Base-by-base conservation (phyloP, 2,329 filamentous ascomycete species). In the Didymosphaeria variabile region DNA sequence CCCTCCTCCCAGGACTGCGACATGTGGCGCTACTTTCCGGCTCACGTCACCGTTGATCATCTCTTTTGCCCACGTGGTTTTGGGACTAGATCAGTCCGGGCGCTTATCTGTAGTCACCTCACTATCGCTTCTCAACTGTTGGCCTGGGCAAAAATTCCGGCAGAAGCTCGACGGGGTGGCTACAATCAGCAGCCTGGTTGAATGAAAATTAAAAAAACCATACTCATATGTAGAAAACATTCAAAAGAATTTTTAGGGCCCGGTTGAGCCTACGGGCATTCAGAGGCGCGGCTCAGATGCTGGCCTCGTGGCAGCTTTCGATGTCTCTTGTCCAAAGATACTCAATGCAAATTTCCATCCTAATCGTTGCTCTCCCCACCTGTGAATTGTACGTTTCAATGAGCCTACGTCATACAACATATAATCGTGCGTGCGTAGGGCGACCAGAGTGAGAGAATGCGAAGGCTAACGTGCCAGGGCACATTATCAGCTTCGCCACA, bases 1-100 rank as follows among this genome's bases (percentile, higher is more conserved):
- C 67, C 67, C 67, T 69, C 69, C 61, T 46, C 61, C 59, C 49
- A 44, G 63, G 63, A 64, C 60, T 64, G 60, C 63, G 65, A 59
- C 17, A 29, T 23, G 13, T 63, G 68, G 69, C 66, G 66, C 69
- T 69, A 70, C 67, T 59, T 12, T 58, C 62, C 53, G 66, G 70
- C 71, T 71, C 71, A 62, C 38, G 17, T 71, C 52, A 74, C 57
- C 46, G 71, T 74, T 76, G 71, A 73, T 76, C 73, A 73, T 64
- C 68, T 46, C 66, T 70, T 61, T 61, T 62, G 26, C 45, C 59
- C 55, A 55, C 60, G 32, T 45, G 57, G 46, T 21, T 45, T 34
- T 56, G 61, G 64, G 66, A 65, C 73, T 59, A 13, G 75, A 72
- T 74, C 69, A 75, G 71, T 72, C 72, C 69, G 66, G 68, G 61